Evolutionary conservation across 345 rosid species (phyloP), one percentile per base, ranked within the genome.

Genomic region (Raphanus sativus): DNA sequence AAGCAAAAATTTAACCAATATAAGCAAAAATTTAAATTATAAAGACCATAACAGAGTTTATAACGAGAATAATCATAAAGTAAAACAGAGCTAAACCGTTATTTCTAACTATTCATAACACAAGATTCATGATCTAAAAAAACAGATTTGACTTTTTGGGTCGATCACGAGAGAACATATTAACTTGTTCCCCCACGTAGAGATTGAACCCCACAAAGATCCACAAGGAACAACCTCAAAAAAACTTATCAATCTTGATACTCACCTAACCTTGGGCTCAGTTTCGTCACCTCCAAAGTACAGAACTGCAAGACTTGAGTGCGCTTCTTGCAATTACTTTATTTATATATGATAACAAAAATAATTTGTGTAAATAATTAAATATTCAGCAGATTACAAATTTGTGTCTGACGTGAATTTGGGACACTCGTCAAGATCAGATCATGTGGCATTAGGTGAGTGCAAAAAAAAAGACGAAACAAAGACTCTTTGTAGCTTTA

Each of bases 371-470:
- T 55, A 9, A 21, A 12, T 58, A 21, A 21, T 21, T 21, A 48
- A 50, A 28, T n/a, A 12, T 34, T 8, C 34, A 29, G 60, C 50
- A 34, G 74, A 73, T 73, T 26, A 78, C 68, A 61, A 72, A 21
- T 73, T 74, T 66, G 81, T 78, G 81, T 72, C 73, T 52, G 68
- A 72, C 68, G 40, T 67, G 28, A 67, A 50, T 72, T 61, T 60
- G 32, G 76, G 76, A 66, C 77, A 67, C 77, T 67, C 81, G 77
- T 78, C 77, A 52, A 45, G 11, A 78, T 78, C 45, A 50, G 50
- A 66, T 58, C 62, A 65, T 78, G n/a, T n/a, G n/a, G n/a, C n/a
- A n/a, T n/a, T n/a, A n/a, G n/a, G n/a, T n/a, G n/a, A 58, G 8
- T 3, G 29, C 65, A 45, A 70, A 70, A 63, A 25, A 45, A 70